A percentile compares a stretch with the other conserved stretches of the same genome.
Evolutionary conservation across 345 rosid genomes (phyloP).

Genomic region (Sapria himalayana): DNA sequence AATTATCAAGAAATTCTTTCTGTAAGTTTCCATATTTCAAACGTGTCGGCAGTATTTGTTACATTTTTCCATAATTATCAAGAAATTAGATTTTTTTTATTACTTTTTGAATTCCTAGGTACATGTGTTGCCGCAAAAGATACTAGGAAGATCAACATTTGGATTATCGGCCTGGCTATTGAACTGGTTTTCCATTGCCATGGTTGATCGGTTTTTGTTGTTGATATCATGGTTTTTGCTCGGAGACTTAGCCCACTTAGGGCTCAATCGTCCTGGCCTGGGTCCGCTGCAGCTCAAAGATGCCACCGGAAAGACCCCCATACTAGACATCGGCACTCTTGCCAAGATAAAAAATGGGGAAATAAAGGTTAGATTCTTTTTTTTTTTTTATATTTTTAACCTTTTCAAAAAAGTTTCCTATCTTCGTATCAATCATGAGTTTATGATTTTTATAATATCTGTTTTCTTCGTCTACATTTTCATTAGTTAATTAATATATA

Average conservation of each 20-base stretch:
- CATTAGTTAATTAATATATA: no score
- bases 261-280: slow-evolving; percentile 41
- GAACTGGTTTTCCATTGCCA: slow-evolving; percentile 48
- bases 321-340: slow-evolving; percentile 60
- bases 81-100: slow-evolving; percentile 1
- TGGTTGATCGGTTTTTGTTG: slow-evolving; percentile 47
- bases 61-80: slow-evolving; percentile 1
- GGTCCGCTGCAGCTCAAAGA: slow-evolving; percentile 66
- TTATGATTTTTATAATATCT: no score
- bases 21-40: no score
- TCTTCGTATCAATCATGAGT: no score
- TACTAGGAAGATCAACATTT: slow-evolving; percentile 64
- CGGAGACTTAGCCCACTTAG: slow-evolving; percentile 40
- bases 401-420: no score
- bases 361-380: slow-evolving; percentile 32
- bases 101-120: slow-evolving; percentile 22
- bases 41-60: no score
- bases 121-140: slow-evolving; percentile 79
- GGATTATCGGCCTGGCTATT: slow-evolving; percentile 57
- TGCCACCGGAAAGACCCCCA: slow-evolving; percentile 66
- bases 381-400: no score
- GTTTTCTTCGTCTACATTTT: no score
- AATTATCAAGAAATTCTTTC: no score
- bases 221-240: slow-evolving; percentile 28
- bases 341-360: slow-evolving; percentile 45